Evolutionary conservation across 257 asterid genomes (phyloP).

Genomic region (Asclepias syriaca): DNA sequence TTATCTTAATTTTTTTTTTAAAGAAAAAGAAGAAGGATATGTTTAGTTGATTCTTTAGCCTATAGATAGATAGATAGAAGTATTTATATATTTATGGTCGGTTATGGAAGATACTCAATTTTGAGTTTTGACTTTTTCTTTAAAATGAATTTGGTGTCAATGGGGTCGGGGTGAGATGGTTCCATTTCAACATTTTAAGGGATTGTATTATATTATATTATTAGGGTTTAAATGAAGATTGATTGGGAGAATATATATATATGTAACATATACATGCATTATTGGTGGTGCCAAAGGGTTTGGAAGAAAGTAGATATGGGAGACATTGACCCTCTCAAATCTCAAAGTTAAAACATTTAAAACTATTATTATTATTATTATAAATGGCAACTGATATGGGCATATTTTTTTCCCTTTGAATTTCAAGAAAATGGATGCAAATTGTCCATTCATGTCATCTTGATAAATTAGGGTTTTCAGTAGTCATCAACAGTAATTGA

Average conservation of each 20-base stretch:
- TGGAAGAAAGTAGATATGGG: background rate
- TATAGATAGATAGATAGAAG: background rate
- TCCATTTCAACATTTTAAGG: conserved; percentile 4
- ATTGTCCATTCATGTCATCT: background rate
- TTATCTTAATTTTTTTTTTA: no score
- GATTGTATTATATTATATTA: conserved; percentile 7
- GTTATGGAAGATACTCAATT: background rate
- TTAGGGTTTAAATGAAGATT: background rate
- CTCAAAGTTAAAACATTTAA: background rate
- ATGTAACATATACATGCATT: conserved; percentile 3
- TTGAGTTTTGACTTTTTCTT: background rate
- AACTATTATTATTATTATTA: no score
- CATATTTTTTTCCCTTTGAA: background rate
- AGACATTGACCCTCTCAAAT: background rate
- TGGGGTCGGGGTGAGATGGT: background rate
- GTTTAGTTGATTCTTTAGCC: background rate
- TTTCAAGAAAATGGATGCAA: background rate
- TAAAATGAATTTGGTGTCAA: no score
- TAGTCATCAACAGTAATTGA: background rate
- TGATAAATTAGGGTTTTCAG: background rate
- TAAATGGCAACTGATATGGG: no score
- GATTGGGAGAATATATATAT: background rate
- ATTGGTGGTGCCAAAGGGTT: conserved; percentile 10
- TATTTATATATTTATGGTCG: background rate
- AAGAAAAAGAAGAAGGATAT: no score